These are phyloP conservation scores for Grifola frondosa DNA, from an alignment of 1,284 basidiomycete species.

Conservation along the genomic window DNA sequence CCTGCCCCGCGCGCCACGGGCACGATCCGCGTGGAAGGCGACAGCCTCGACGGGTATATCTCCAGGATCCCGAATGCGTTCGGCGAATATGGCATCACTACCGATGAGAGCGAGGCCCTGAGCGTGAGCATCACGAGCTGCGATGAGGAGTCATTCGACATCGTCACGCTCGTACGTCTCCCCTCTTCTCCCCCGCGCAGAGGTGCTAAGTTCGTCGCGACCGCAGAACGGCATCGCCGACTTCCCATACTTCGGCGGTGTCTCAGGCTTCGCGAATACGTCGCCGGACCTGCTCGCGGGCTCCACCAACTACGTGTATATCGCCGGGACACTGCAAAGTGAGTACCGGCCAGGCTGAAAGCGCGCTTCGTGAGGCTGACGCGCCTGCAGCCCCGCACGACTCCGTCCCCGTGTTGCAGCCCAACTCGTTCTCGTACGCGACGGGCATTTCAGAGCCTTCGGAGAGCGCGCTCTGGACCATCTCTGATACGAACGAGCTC, in stretches of 20 bases:
- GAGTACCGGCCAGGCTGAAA: neutral
- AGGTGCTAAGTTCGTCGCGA: neutral
- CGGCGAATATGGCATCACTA: slow-evolving; percentile 23
- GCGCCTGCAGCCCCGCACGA: slow-evolving; percentile 13
- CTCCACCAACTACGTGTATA: slow-evolving; percentile 21
- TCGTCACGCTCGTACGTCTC: slow-evolving; percentile 14
- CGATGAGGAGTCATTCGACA: slow-evolving; percentile 10
- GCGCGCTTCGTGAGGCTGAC: neutral
- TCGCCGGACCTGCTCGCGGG: slow-evolving; percentile 9
- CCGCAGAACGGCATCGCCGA: slow-evolving; percentile 21
- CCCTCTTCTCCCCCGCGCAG: neutral
- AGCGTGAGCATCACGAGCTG: slow-evolving; percentile 13
- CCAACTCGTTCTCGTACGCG: slow-evolving; percentile 21
- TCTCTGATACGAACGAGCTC: slow-evolving; percentile 9
- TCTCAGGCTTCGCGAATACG: slow-evolving; percentile 18
- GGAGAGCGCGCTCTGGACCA: slow-evolving; percentile 25
- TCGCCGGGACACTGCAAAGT: slow-evolving; percentile 19
- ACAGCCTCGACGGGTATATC: slow-evolving; percentile 7
- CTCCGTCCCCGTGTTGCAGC: slow-evolving; percentile 9
- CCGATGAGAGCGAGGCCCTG: slow-evolving; percentile 13
- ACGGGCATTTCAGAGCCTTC: slow-evolving; percentile 9
- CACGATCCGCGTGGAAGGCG: slow-evolving; percentile 12
- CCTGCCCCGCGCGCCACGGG: slow-evolving; percentile 14
- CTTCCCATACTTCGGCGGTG: slow-evolving; percentile 18
- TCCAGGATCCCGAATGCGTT: slow-evolving; percentile 15